Evolutionary conservation across 495 filamentous ascomycete species (phyloP), one percentile per base, ranked within the genome.

Genomic region (Rhypophila decipiens): DNA sequence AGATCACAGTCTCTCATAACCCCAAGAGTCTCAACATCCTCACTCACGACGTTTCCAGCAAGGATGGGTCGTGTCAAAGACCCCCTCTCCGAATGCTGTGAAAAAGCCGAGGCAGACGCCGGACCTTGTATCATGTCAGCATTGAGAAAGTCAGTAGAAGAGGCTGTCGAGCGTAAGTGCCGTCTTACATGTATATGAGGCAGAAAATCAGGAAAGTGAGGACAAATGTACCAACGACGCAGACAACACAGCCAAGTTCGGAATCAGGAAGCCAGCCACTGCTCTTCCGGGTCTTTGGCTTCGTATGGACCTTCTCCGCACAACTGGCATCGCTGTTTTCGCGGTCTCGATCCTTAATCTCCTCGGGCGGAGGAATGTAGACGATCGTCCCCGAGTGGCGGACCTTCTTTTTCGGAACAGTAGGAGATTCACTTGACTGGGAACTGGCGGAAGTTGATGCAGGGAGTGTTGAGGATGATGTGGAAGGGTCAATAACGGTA

Each of bases 161-260:
- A 38, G 8, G 36, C 1, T 11, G 15, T 38, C 13, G 15, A 18
- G 8, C 8, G n/a, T n/a, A n/a, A n/a, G n/a, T n/a, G n/a, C n/a
- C n/a, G n/a, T n/a, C 38, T 40, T n/a, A 40, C 39, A 42, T 24
- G 39, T 42, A 42, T 21, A 42, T 24, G 0, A 27, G 29, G 12
- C 39, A 42, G 17, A 42, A 42, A 2, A 42, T 7, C 19, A 42
- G 10, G 18, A 42, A 42, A 22, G 29, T n/a, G 13, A 42, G 39
- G 3, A 24, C 39, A 21, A 21, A 42, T 13, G 1, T 42, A 4
- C 39, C 39, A 12, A 15, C 20, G 1, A 42, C 21, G 22, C 39
- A 42, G 8, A 24, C 5, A 4, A 42, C 17, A 24, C 39, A 42
- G 15, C 21, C 19, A 20, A 11, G 9, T 9, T 42, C 39, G 3